Evolutionary conservation across 1,284 basidiomycete species (phyloP).

Genomic region (Cryptococcus maquisensis): DNA sequence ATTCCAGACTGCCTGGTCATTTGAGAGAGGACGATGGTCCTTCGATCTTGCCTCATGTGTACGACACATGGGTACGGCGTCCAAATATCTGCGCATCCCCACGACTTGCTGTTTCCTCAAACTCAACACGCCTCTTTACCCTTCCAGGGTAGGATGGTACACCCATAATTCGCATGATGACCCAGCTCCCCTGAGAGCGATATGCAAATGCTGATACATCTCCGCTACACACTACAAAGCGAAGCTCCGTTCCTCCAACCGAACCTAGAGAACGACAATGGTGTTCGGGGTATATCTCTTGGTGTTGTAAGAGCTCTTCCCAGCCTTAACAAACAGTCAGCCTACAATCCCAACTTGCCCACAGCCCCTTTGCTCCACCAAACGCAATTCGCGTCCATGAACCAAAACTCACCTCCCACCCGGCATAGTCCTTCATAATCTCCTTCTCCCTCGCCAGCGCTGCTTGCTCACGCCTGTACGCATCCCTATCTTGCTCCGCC

Average conservation of each 20-base stretch:
- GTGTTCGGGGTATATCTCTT: constrained; percentile 65
- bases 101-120: too few relatives aligned
- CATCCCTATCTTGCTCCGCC: constrained; percentile 89
- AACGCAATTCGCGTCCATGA: not conserved
- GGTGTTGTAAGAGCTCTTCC: constrained; percentile 82
- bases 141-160: too few relatives aligned
- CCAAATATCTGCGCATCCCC: too few relatives aligned
- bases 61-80: too few relatives aligned
- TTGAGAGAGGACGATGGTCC: too few relatives aligned
- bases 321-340: constrained; percentile 52
- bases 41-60: too few relatives aligned
- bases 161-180: too few relatives aligned
- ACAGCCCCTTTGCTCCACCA: not conserved
- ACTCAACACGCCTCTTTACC: too few relatives aligned
- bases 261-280: constrained; percentile 50
- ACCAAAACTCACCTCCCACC: constrained; percentile 79
- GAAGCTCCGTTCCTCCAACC: not conserved
- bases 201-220: constrained; percentile 8
- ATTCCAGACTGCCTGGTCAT: too few relatives aligned
- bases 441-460: constrained; percentile 73
- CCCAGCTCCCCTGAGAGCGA: too few relatives aligned
- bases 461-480: constrained; percentile 77
- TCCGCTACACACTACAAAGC: not conserved
- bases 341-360: too few relatives aligned
- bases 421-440: constrained; percentile 93